Evolutionary conservation across 1,284 basidiomycete genomes (phyloP), one percentile per base, ranked within the genome.

Genomic region (Austroboletus novae-zelandiae): DNA sequence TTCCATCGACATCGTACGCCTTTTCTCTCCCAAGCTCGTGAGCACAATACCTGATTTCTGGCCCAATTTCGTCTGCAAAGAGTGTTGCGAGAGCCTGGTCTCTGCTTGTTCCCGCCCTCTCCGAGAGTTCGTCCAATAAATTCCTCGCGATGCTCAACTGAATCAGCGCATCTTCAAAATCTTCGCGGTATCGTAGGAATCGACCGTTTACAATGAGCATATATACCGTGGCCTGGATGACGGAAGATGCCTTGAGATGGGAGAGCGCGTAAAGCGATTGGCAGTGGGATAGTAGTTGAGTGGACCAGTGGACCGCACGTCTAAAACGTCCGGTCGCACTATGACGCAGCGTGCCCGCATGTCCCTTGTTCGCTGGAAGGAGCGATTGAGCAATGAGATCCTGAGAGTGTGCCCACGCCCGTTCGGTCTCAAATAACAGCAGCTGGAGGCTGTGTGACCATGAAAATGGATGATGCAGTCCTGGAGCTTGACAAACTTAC

Each of bases 41-140:
- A 0, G 94, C 94, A 58, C 89, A 92, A 71, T 94, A 90, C 45
- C 96, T 79, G 54, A 98, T 91, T 69, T 97, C 86, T 0, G 96
- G 93, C 39, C 92, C 88, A 54, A 94, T 84, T 54, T 89, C 85
- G 66, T 98, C 95, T 17, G 88, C 80, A 63, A 92, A 91, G 45
- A 91, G 79, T 31, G 83, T 80, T 11, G 93, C 91, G 6, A 98
- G 79, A 0, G 95, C 96, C 70, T 97, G 92, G 49, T 93, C 89
- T 40, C 89, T 83, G 61, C 91, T 94, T n/a, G 85, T 86, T n/a
- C 70, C 67, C 3, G 89, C 88, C 13, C 76, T 71, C 23, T 76
- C 72, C 1, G 88, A 85, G 10, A 98, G 76, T 25, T 81, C 78
- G 51, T 87, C 84, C 48, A 98, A 75, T 17, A 98, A 70, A 42